These are phyloP conservation scores for Boletellus ananas DNA, from an alignment of 768 basidiomycete genomes.

Conservation along the genomic window DNA sequence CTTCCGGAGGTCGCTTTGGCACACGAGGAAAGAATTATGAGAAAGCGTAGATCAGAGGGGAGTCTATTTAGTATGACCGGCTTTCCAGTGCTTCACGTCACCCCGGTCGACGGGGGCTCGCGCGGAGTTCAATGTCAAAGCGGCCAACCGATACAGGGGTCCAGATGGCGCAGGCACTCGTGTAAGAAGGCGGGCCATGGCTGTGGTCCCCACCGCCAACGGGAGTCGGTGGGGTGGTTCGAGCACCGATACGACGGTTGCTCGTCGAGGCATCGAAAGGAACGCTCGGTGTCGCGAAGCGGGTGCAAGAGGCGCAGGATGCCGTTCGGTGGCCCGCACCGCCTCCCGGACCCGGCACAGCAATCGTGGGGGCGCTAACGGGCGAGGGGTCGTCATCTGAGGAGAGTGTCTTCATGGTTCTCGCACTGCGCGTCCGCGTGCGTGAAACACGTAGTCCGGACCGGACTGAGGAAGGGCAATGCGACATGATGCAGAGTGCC, in stretches of 20 bases:
- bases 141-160: not conserved
- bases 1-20: constrained; percentile 18
- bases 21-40: constrained; percentile 14
- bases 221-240: constrained; percentile 1
- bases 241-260: not conserved
- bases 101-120: not conserved
- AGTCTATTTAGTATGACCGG: constrained; percentile 16
- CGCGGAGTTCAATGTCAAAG: constrained; percentile 11
- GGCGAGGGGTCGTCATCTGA: not conserved
- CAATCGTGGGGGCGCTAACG: constrained; percentile 2
- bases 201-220: constrained; percentile 23
- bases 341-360: constrained; percentile 22
- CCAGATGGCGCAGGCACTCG: constrained; percentile 10
- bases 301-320: constrained; percentile 15
- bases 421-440: not conserved
- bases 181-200: constrained; percentile 6
- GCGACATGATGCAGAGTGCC: not conserved
- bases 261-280: not conserved
- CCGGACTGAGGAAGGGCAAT: not conserved
- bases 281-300: not conserved
- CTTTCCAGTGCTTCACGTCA: constrained; percentile 30
- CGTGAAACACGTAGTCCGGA: not conserved
- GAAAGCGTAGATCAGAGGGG: constrained; percentile 16
- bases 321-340: constrained; percentile 18
- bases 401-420: constrained; percentile 2